Conservation (phyloP, 192 early-diverging fungal genomes). For the Backusella macrospora region DNA sequence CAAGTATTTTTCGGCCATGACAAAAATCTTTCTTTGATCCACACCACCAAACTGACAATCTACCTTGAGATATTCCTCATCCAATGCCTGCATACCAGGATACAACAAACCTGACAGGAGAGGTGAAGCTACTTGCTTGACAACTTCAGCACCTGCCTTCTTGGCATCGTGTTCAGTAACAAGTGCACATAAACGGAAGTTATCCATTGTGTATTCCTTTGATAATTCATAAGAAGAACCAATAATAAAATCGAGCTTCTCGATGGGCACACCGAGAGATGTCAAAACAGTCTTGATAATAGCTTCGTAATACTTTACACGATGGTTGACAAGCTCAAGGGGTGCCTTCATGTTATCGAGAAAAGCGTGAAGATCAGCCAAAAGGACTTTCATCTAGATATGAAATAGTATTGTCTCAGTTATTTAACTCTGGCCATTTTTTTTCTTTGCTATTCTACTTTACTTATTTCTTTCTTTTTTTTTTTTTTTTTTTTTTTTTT, state of each 20-base stretch:
- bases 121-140: slow-evolving; percentile 92
- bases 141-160: slow-evolving; percentile 98
- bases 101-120: slow-evolving; percentile 94
- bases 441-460: not conserved
- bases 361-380: slow-evolving; percentile 97
- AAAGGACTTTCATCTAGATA: slow-evolving; percentile 79
- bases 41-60: slow-evolving; percentile 98
- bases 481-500: no score
- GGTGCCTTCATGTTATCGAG: slow-evolving; percentile 99
- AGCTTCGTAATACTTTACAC: slow-evolving; percentile 93
- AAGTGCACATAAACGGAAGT: slow-evolving; percentile 81
- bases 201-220: slow-evolving; percentile 90
- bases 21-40: slow-evolving; percentile 99
- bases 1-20: slow-evolving; percentile 94
- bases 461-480: no score
- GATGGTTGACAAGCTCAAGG: slow-evolving; percentile 83
- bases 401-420: slow-evolving; percentile 1
- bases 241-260: slow-evolving; percentile 88
- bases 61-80: slow-evolving; percentile 94
- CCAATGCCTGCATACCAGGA: slow-evolving; percentile 96
- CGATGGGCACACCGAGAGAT: slow-evolving; percentile 95
- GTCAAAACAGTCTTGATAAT: slow-evolving; percentile 86
- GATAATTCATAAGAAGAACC: slow-evolving; percentile 90
- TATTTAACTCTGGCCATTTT: no score
- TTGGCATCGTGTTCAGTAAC: slow-evolving; percentile 96